Conservation (phyloP, 495 filamentous ascomycete genomes). For the Cercophora scortea region DNA sequence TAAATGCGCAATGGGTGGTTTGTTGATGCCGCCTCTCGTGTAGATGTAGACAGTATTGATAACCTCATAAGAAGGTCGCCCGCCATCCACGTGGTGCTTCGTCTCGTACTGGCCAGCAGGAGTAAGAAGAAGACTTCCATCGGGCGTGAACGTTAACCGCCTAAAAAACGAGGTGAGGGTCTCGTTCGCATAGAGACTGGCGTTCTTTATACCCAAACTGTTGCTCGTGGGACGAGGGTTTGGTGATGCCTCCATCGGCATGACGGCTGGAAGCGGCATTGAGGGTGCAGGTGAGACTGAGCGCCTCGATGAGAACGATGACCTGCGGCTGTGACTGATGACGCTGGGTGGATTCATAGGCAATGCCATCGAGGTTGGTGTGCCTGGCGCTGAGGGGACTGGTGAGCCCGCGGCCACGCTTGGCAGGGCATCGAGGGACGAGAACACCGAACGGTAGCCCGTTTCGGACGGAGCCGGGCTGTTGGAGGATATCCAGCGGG, state of each 20-base stretch:
- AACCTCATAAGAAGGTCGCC: constrained; percentile 71
- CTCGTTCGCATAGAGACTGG: constrained; percentile 94
- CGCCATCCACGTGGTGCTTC: constrained; percentile 60
- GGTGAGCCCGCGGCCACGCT: constrained; percentile 66
- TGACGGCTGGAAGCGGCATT: constrained; percentile 90
- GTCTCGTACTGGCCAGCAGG: constrained; percentile 94
- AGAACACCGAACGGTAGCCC: constrained; percentile 47
- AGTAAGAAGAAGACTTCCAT: constrained; percentile 91
- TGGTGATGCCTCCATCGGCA: constrained; percentile 82
- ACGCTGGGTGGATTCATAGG: constrained; percentile 94
- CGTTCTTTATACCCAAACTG: constrained; percentile 65
- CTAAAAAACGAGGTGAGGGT: constrained; percentile 97
- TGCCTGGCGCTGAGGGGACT: constrained; percentile 87
- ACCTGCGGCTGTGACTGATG: constrained; percentile 83
- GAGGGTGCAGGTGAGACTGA: constrained; percentile 96
- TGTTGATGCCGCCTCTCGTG: constrained; percentile 91
- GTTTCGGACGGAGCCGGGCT: constrained; percentile 90
- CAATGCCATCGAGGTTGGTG: constrained; percentile 77
- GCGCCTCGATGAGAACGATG: constrained; percentile 89
- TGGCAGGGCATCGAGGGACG: constrained; percentile 43
- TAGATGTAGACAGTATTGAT: constrained; percentile 99
- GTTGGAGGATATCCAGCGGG: constrained; percentile 78
- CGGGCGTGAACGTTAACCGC: constrained; percentile 86
- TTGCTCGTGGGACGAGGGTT: constrained; percentile 54
- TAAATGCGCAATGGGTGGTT: constrained; percentile 93